Base-by-base conservation (phyloP, 805 yeast species). In the Candida chauliodis region DNA sequence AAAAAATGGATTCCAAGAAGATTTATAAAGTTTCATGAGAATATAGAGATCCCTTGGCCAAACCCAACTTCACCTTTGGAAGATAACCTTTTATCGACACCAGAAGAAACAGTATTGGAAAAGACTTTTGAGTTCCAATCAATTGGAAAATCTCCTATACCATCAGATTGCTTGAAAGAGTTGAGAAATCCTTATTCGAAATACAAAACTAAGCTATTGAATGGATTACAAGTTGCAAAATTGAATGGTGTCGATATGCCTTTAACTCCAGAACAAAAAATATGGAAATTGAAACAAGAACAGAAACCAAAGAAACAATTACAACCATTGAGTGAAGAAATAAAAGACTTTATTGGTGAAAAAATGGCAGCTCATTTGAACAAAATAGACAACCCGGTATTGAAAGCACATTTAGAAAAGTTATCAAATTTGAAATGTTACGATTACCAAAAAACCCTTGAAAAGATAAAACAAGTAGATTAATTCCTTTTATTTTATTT, bases 21-120 rank as follows among this genome's bases (percentile, higher is more conserved):
- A 60, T 76, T 78, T 49, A 87, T 90, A 18, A 75, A 75, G 46
- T 80, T 84, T 48, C 81, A 83, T 50, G 77, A 75, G 29, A 74
- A 78, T 37, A 66, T 87, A 37, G 76, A 79, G 45, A 80, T 90
- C 36, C 97, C 97, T 38, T 91, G 95, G 95, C 96, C 96, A 26
- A 74, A 76, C 49, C 90, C 93, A 1, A 43, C 45, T 14, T 21
- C 27, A 11, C 78, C 71, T 21, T 47, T 58, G 0, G 76, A 75
- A 45, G 88, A 81, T 47, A 81, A 79, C 36, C 63, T 55, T 21
- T 66, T 76, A 46, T 76, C 81, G 3, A 85, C 95, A 1, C 56
- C 61, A 5, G 72, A 75, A 20, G 76, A 68, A 8, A 60, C 66
- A 2, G 88, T 77, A 2, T 75, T 79, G 44, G 85, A 79, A 50